phyloP scores from a whole-genome alignment of 2,329 filamentous ascomycete genomes.

The Acephala macrosclerotiorum region DNA sequence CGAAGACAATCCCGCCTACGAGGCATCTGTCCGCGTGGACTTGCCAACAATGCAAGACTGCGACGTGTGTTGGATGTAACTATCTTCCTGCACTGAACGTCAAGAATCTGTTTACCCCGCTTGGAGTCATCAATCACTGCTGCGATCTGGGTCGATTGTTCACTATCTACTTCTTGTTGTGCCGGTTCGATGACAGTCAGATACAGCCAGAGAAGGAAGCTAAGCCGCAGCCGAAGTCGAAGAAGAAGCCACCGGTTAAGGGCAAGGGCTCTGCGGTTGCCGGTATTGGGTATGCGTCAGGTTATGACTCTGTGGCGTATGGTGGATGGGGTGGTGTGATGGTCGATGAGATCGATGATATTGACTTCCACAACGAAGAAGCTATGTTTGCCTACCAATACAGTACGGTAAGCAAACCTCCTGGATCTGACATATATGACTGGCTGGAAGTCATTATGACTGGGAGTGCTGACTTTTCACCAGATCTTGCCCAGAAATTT shows the following conservation, averaged over 20 bases:
- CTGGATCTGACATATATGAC: background rate
- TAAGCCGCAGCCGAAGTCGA: slow-evolving; percentile 8
- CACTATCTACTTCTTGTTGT: slow-evolving; percentile 31
- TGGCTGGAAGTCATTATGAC: background rate
- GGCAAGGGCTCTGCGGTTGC: background rate
- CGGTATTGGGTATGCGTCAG: slow-evolving; percentile 29
- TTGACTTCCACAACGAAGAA: background rate
- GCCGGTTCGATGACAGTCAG: slow-evolving; percentile 29
- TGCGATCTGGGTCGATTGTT: slow-evolving; percentile 29
- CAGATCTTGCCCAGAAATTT: background rate
- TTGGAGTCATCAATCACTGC: slow-evolving; percentile 35
- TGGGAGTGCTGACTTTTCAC: background rate
- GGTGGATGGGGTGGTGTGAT: background rate
- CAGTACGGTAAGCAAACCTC: background rate
- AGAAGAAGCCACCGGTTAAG: slow-evolving; percentile 11
- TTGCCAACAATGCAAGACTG: slow-evolving; percentile 20
- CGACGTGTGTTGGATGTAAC: slow-evolving; percentile 34
- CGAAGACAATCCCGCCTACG: slow-evolving; percentile 29
- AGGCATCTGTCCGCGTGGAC: slow-evolving; percentile 23
- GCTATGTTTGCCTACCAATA: background rate
- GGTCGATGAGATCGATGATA: slow-evolving; percentile 9
- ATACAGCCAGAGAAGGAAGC: slow-evolving; percentile 6
- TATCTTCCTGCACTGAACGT: slow-evolving; percentile 17
- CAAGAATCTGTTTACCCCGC: slow-evolving; percentile 28
- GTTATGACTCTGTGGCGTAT: slow-evolving; percentile 10